Base-by-base conservation (phyloP, 352 stramenopile genomes). In the Globisporangium takayamanum region DNA sequence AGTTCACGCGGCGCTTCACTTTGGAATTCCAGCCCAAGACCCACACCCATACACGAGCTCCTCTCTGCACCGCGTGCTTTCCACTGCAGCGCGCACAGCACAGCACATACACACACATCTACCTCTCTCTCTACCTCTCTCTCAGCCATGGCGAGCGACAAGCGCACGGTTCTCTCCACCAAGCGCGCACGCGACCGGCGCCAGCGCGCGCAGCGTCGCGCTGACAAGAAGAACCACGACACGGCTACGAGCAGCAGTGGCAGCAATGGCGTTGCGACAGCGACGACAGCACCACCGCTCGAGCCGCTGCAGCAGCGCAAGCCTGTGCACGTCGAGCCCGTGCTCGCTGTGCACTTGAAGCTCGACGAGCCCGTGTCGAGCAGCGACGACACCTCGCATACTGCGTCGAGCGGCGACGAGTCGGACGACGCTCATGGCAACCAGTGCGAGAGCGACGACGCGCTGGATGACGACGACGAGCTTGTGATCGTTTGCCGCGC, bases 401-500 rank as follows among this genome's bases (percentile, higher is more conserved):
- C 49, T 10, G 36, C 20, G 11, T 53, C 50, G 20, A 59, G 50
- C 30, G 36, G 30, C 26, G 52, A 58, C 18, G 52, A 50, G 16
- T 50, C 58, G 16, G 36, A 57, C 45, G 41, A 56, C 16, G 18
- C 37, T 18, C 10, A 47, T n/a, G 54, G 41, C 6, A 26, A 76
- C 10, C 58, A 73, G 8, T 42, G 74, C 10, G 60, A 73, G 18
- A 53, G 57, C 15, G 63, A 76, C 11, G 62, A 64, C 7, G 28
- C 28, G 0, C 28, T 33, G 28, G 66, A 70, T 11, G 62, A 87
- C 2, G 78, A 92, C 16, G 68, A 80, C 25, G 76, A 83, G 36
- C 57, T 93, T 18, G 83, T 91, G 20, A 72, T 93, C 51, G 76
- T 93, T 25, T 81, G 79, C 18, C 74, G 63, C 20, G 69, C 77